Base-by-base conservation (phyloP, 768 basidiomycete species). In the Gloeostereum incarnatum region DNA sequence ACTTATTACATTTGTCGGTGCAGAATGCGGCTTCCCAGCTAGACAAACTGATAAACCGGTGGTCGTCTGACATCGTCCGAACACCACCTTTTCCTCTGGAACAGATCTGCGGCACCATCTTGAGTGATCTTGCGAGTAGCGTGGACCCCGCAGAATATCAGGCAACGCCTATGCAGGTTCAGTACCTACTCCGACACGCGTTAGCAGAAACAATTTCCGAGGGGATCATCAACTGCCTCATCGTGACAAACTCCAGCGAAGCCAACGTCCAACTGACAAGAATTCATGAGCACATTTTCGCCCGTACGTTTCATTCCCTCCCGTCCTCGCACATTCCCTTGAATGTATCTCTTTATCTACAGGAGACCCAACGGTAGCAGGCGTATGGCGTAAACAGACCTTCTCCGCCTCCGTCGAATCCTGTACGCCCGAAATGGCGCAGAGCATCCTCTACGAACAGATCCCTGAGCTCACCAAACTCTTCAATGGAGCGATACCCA, bases 341-440 rank as follows among this genome's bases (percentile, higher is more conserved):
- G 13, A 3, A 21, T 33, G 19, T 40, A 42, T 17, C 35, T 32
- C 18, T 29, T 33, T 22, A 25, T 8, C 14, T 37, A 30, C 49
- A 90, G 86, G 85, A 36, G 85, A 91, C 50, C 80, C 89, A 9
- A 79, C 85, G 3, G 86, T 92, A n/a, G 89, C 89, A 0, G 73
- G 75, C 27, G 88, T 92, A 14, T 92, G 89, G 89, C 75, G 89
- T 17, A 75, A 87, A 8, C 88, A 92, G 54, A 91, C 88, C 2
- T 90, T 89, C 60, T 81, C 83, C 8, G 88, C 88, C 0, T 86
- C 88, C 3, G 82, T 92, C 37, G 85, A 89, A 23, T 55, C 70
- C 1, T 81, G 79, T 56, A 78, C 84, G 0, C 72, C 78, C 5
- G 78, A 81, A 36, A 82, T 87, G 71, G 68, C 75, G 1, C 49